Base-by-base conservation (phyloP, 31 red algal genomes). In the Porphyra umbilicalis region DNA sequence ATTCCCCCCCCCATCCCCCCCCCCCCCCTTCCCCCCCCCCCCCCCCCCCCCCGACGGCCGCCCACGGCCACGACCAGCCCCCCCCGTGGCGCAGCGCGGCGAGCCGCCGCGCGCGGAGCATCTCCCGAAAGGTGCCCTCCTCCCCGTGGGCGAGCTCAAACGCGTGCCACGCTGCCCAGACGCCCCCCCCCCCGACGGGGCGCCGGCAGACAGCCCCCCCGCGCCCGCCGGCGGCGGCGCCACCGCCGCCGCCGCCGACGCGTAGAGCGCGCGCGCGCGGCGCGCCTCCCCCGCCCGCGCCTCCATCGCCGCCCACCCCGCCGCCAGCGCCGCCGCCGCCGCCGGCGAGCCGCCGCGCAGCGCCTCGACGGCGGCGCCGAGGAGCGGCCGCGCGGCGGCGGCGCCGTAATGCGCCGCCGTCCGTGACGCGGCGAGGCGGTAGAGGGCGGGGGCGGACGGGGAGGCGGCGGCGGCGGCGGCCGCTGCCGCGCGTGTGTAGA, bases 101-200 rank as follows among this genome's bases (percentile, higher is more conserved):
- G 20, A 77, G 40, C 30, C 88, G 79, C 33, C 88, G 86, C 11
- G 83, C 76, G 75, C 93, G 81, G 33, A 97, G 80, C 94, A 97
- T 97, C 32, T 93, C 90, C 10, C 87, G 88, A 46, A 90, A 93
- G 8, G 90, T 86, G 36, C 86, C 94, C 80, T 93, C 94, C 3
- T 80, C 78, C 13, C 94, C 94, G 76, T 87, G 84, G 20, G 37
- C 40, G 35, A 93, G 67, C 80, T 97, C 94, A 85, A 97, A 93
- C 6, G 81, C 87, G 83, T 88, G 80, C 94, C 94, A 97, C 35
- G 76, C 77, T n/a, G 80, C 81, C 94, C 94, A 97, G 75, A 90
- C 91, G 34, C 75, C 46, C 0, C 57, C 57, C 11, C 57, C 57
- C 6, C 57, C 57, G 42, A 1, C 42, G 42, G 5, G 38, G 20